A percentile compares a stretch with the other conserved stretches of the same genome.
Conservation (phyloP, 805 yeast species). For the Candida wancherniae region DNA sequence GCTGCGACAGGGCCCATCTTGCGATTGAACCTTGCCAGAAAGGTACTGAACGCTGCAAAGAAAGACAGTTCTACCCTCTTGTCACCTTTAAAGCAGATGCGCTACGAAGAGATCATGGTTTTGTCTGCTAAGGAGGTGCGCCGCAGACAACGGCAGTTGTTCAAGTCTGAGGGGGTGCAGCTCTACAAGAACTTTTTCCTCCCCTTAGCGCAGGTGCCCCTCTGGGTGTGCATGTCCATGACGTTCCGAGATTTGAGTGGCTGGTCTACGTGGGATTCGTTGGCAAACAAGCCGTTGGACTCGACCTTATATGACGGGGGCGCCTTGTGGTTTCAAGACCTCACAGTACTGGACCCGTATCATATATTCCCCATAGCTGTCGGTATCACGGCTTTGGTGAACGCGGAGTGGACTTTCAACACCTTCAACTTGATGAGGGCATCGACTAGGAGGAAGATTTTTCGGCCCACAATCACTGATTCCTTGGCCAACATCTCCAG, state of each 20-base stretch:
- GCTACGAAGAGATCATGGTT: constrained; percentile 73
- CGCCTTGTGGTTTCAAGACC: constrained; percentile 55
- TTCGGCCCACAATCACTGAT: constrained; percentile 56
- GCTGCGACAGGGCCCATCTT: constrained; percentile 73
- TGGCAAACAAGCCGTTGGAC: constrained; percentile 45
- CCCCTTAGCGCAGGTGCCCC: constrained; percentile 80
- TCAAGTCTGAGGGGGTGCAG: constrained; percentile 62
- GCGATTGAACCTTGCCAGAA: constrained; percentile 49
- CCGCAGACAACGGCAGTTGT: constrained; percentile 67
- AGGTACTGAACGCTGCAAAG: constrained; percentile 35
- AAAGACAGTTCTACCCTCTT: constrained; percentile 17
- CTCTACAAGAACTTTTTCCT: constrained; percentile 73
- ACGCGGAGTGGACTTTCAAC: constrained; percentile 76
- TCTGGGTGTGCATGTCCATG: constrained; percentile 77
- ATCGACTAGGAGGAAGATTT: constrained; percentile 35
- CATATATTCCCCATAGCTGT: constrained; percentile 64
- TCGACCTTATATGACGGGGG: constrained; percentile 49
- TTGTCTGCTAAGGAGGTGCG: constrained; percentile 74
- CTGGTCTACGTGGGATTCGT: constrained; percentile 45
- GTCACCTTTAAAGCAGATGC: constrained; percentile 41
- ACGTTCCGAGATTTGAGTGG: constrained; percentile 76
- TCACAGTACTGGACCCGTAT: constrained; percentile 57
- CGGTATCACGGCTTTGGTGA: constrained; percentile 67
- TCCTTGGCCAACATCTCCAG: constrained; percentile 68
- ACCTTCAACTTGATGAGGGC: constrained; percentile 51